Evolutionary conservation across 2,329 filamentous ascomycete species (phyloP).

Genomic region (Xylariaceae sp.): DNA sequence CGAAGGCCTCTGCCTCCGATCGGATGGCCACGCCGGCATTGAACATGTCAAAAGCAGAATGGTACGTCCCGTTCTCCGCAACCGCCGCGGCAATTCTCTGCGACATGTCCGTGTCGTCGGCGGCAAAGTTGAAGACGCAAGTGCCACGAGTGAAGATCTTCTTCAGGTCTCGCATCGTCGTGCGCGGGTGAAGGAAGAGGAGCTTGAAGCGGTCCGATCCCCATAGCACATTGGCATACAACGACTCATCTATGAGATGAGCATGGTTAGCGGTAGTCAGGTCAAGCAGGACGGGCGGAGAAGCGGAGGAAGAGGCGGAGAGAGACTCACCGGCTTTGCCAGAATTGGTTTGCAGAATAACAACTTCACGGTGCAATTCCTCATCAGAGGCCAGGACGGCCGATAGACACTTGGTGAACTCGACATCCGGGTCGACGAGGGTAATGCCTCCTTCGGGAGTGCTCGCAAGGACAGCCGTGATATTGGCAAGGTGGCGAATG

Average conservation of each 20-base stretch:
- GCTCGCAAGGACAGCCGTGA: constrained; percentile 14
- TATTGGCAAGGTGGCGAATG: constrained; percentile 20
- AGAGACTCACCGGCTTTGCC: not conserved
- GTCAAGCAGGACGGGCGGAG: too few species aligned
- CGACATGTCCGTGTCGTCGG: constrained; percentile 26
- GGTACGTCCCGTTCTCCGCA: constrained; percentile 28
- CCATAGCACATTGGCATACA: constrained; percentile 21
- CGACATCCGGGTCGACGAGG: constrained; percentile 33
- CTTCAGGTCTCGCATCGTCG: constrained; percentile 28
- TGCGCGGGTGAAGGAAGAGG: constrained; percentile 26
- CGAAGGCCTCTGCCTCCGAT: constrained; percentile 9
- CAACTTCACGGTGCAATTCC: not conserved
- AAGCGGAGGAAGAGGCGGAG: too few species aligned
- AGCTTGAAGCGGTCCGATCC: constrained; percentile 1
- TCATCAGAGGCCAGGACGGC: constrained; percentile 16
- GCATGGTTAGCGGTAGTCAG: too few species aligned
- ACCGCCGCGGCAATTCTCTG: constrained; percentile 22
- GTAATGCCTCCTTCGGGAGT: constrained; percentile 20
- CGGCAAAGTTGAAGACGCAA: constrained; percentile 33
- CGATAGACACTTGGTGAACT: constrained; percentile 27
- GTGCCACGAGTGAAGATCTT: constrained; percentile 24
- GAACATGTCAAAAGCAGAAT: constrained; percentile 10
- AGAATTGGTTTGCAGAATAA: constrained; percentile 6
- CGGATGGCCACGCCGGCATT: constrained; percentile 7
- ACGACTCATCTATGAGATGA: not conserved